Evolutionary conservation across 495 filamentous ascomycete genomes (phyloP).

Genomic region (Usnea hakonensis): DNA sequence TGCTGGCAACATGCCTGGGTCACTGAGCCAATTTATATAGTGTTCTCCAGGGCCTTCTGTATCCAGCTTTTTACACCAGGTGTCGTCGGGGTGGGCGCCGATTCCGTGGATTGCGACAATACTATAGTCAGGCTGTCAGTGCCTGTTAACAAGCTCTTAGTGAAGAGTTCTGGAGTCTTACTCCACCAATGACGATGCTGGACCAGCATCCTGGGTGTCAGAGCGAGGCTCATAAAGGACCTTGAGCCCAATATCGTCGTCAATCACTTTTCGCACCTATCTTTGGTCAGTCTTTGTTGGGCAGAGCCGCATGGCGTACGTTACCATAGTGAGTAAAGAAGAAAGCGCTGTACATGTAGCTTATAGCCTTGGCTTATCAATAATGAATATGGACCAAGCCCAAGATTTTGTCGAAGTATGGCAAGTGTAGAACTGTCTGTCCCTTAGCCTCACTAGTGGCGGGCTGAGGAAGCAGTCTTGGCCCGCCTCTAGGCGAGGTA

Average conservation of each 20-base stretch:
- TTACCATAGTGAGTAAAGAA: background rate
- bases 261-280: background rate
- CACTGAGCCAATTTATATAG: slow-evolving; percentile 25
- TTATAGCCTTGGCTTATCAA: background rate
- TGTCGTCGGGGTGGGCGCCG: slow-evolving; percentile 25
- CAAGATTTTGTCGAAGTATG: background rate
- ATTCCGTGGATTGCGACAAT: slow-evolving; percentile 27
- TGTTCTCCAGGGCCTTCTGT: slow-evolving; percentile 10
- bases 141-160: background rate
- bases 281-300: background rate
- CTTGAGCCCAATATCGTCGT: slow-evolving; percentile 5
- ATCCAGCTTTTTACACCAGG: slow-evolving; percentile 23
- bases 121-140: slow-evolving; percentile 13
- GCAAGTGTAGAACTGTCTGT: background rate
- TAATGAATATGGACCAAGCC: background rate
- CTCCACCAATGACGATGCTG: background rate
- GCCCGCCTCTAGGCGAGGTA: background rate
- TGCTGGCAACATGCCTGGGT: slow-evolving; percentile 22
- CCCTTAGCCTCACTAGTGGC: background rate
- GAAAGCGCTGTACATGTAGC: background rate
- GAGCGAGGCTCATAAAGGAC: background rate
- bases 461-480: background rate
- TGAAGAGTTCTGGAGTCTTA: slow-evolving; percentile 1
- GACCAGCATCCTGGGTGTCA: background rate
- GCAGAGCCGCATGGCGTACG: background rate